These are phyloP conservation scores for Leccinum subtestaceum DNA, from an alignment of 768 basidiomycete genomes.

Conservation along the genomic window DNA sequence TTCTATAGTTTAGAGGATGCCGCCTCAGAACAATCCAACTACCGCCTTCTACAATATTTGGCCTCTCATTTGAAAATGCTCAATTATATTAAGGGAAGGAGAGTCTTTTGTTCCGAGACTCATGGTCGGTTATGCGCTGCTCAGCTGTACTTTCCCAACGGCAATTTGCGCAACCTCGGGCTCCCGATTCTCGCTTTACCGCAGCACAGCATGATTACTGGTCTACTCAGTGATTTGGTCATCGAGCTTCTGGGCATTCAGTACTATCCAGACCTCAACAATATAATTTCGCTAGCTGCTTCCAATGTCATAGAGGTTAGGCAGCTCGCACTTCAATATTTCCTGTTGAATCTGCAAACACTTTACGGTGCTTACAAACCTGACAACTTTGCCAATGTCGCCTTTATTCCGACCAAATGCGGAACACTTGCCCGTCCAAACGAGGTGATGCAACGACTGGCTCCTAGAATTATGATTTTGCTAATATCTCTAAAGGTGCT, in stretches of 20 bases:
- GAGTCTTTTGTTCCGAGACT: slow-evolving; percentile 6
- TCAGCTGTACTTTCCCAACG: slow-evolving; percentile 81
- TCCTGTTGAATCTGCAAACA: slow-evolving; percentile 10
- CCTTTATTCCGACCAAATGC: slow-evolving; percentile 15
- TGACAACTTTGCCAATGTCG: slow-evolving; percentile 3
- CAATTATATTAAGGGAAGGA: slow-evolving; percentile 1
- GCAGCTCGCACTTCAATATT: slow-evolving; percentile 6
- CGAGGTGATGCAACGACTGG: slow-evolving; percentile 6
- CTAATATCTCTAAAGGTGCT: slow-evolving; percentile 11
- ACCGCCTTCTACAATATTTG: slow-evolving; percentile 45
- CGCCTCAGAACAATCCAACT: slow-evolving; percentile 15
- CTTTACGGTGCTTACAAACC: slow-evolving; percentile 13
- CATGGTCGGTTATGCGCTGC: slow-evolving; percentile 2
- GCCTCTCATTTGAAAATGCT: slow-evolving; percentile 41
- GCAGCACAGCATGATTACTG: not conserved
- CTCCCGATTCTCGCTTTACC: slow-evolving; percentile 65
- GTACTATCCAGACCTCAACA: slow-evolving; percentile 1
- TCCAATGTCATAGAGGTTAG: slow-evolving; percentile 1
- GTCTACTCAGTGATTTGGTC: not conserved
- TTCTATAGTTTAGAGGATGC: slow-evolving; percentile 6
- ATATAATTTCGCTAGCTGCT: slow-evolving; percentile 7
- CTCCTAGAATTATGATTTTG: not conserved
- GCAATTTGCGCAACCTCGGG: slow-evolving; percentile 60
- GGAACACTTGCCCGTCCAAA: slow-evolving; percentile 4
- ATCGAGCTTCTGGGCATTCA: slow-evolving; percentile 5